Base-by-base conservation (phyloP, 2,329 filamentous ascomycete species). In the Alternaria consortialis region DNA sequence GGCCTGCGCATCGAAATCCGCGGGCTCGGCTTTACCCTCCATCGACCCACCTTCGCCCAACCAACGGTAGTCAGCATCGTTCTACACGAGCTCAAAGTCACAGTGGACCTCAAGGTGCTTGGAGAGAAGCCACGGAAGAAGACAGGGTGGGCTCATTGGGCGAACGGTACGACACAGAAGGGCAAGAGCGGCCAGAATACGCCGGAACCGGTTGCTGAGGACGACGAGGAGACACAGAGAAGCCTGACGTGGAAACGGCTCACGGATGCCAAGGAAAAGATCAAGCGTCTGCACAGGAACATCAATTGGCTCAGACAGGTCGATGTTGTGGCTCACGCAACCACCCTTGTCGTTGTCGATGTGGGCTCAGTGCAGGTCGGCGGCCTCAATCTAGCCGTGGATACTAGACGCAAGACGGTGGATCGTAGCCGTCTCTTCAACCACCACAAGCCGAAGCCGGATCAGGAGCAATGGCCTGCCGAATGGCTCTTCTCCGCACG, bases 61-160 rank as follows among this genome's bases (percentile, higher is more conserved):
- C 95, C 95, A 44, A 98, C 96, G 64, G 98, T 94, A 93, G 83
- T 97, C 71, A 98, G 94, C 77, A 85, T 99, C 52, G 91, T 95
- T 8, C 81, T 99, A 61, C 92, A 88, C 72, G 95, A 97, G 75
- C 83, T 97, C 51, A 91, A 89, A 51, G 85, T 99, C 52, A 96
- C 92, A 0, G 78, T 98, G 43, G 92, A 99, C 75, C 83, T 93
- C 46, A 86, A 87, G 62, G 86, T 88, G 48, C 79, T 95, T 42
- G 86, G 75, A 3, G 71, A 77, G 43, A 77, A 76, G 58, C 69
- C 76, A 23, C 70, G 60, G 17, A 75, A 71, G 64, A 74, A 73
- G 64, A 64, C 68, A 8, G 62, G 65, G 13, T 76, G 76, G 75
- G 31, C 66, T 17, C 67, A 73, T 25, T 78, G 76, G 75, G 57